phyloP scores from a whole-genome alignment of 2,329 filamentous ascomycete genomes.

The Hymenoscyphus scutula region DNA sequence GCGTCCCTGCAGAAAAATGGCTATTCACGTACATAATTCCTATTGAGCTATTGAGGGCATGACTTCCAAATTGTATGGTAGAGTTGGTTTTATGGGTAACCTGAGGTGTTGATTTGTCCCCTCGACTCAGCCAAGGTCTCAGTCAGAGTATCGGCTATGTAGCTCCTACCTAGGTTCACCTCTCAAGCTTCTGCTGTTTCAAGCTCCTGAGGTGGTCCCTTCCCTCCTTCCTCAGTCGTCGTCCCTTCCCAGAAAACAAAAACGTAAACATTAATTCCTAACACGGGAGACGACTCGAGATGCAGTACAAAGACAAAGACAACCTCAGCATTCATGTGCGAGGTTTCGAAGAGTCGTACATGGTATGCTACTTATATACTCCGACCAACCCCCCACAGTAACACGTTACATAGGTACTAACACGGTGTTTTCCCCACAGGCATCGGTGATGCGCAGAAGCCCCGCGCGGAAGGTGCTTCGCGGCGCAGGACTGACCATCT shows the following conservation, averaged over 20 bases:
- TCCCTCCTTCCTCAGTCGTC: too few relatives aligned
- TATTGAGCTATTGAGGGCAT: not conserved
- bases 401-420: conserved; percentile 1
- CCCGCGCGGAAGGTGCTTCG: conserved; percentile 7
- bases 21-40: too few relatives aligned
- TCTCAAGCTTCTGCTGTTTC: not conserved
- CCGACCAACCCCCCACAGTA: not conserved
- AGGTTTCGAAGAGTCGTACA: not conserved
- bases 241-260: not conserved
- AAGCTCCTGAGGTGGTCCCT: not conserved
- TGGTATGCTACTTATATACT: not conserved
- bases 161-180: too few relatives aligned
- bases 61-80: too few relatives aligned
- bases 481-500: conserved; percentile 6
- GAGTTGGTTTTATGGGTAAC: not conserved
- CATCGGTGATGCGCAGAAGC: conserved; percentile 9
- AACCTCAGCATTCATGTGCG: conserved; percentile 8
- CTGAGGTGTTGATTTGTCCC: too few relatives aligned
- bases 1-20: too few relatives aligned
- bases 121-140: too few relatives aligned
- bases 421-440: conserved; percentile 1
- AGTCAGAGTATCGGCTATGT: too few relatives aligned
- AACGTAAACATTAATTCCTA: not conserved
- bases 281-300: not conserved
- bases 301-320: conserved; percentile 4